Percentiles rank a stretch among this genome's conserved stretches.
These are phyloP conservation scores for Penicillium sp. DNA, from an alignment of 2,329 filamentous ascomycete genomes.

Conservation along the genomic window DNA sequence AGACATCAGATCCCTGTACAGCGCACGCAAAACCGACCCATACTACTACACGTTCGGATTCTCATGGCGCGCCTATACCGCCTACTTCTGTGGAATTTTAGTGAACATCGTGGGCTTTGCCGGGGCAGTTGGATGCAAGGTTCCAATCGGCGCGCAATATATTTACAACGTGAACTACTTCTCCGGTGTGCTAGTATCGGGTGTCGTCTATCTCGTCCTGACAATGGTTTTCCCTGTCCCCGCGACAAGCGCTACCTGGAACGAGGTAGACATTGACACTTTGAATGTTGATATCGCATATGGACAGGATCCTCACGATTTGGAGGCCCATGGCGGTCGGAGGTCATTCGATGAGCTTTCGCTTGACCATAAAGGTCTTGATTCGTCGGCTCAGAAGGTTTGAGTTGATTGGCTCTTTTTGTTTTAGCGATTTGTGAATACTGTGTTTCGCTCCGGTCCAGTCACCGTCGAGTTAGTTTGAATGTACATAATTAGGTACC, in stretches of 20 bases:
- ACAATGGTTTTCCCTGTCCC: slow-evolving; percentile 72
- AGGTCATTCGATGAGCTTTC: slow-evolving; percentile 14
- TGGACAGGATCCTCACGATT: slow-evolving; percentile 31
- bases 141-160: slow-evolving; percentile 78
- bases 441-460: not conserved
- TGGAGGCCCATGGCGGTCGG: slow-evolving; percentile 24
- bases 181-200: slow-evolving; percentile 73
- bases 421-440: not conserved
- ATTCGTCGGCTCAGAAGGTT: slow-evolving; percentile 12
- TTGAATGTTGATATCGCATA: slow-evolving; percentile 34
- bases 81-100: slow-evolving; percentile 80
- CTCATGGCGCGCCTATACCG: slow-evolving; percentile 80
- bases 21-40: slow-evolving; percentile 58
- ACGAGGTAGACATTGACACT: slow-evolving; percentile 62
- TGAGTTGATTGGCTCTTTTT: slow-evolving; percentile 3
- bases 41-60: slow-evolving; percentile 77
- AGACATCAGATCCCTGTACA: slow-evolving; percentile 77
- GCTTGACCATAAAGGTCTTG: slow-evolving; percentile 26
- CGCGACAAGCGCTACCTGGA: slow-evolving; percentile 73
- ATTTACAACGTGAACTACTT: slow-evolving; percentile 94
- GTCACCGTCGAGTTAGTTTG: not conserved
- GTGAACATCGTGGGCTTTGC: slow-evolving; percentile 93
- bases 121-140: slow-evolving; percentile 70
- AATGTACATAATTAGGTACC: not conserved
- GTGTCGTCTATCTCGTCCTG: slow-evolving; percentile 67